Percentiles rank a stretch among this genome's conserved stretches.
Evolutionary conservation across 139 green algal genomes (phyloP).

Genomic region (Tetratostichococcus sp.): DNA sequence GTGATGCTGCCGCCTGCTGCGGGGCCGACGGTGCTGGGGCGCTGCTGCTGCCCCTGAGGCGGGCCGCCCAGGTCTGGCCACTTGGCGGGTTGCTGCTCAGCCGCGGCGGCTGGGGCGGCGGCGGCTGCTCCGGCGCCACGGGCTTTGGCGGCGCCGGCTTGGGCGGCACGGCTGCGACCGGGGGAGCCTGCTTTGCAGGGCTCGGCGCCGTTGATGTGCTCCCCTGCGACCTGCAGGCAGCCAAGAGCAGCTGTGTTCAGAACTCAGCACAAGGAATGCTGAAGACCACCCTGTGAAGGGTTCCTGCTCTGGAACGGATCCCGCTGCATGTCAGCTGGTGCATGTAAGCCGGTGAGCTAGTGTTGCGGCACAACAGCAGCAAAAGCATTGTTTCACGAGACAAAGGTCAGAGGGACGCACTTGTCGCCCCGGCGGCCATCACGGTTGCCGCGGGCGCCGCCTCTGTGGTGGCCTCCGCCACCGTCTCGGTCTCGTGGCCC

Average conservation of each 20-base stretch:
- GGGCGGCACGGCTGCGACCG: too few relatives aligned
- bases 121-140: too few relatives aligned
- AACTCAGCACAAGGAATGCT: too few relatives aligned
- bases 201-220: not conserved
- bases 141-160: not conserved
- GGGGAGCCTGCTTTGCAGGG: not conserved
- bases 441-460: too few relatives aligned
- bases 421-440: not conserved
- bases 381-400: too few relatives aligned
- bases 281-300: too few relatives aligned
- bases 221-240: not conserved
- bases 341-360: too few relatives aligned
- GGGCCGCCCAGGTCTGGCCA: not conserved
- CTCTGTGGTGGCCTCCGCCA: not conserved
- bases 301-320: too few relatives aligned
- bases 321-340: too few relatives aligned
- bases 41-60: not conserved
- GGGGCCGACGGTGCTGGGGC: too few relatives aligned
- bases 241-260: not conserved
- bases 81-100: not conserved
- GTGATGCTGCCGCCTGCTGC: not conserved
- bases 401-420: too few relatives aligned
- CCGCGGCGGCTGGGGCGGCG: not conserved
- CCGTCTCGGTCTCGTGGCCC: not conserved
- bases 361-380: too few relatives aligned